Base-by-base conservation (phyloP, 768 basidiomycete species). In the Lentinula edodes region DNA sequence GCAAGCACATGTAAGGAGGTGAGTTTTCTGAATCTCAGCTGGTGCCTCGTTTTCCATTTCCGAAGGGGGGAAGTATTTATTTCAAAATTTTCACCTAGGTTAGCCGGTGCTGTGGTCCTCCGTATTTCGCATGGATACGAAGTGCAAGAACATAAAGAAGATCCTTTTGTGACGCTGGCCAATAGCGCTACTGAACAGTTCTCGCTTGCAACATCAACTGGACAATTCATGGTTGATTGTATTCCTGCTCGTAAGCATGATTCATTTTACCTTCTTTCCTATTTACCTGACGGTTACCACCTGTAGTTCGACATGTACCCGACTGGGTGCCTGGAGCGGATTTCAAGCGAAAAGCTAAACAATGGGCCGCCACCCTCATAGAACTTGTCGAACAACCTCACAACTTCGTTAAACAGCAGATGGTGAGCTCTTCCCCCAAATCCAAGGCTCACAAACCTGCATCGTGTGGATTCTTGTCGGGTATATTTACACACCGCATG, bases 241-340 rank as follows among this genome's bases (percentile, higher is more conserved):
- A 70, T 83, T 34, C 83, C 83, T 41, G 69, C 74, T 42, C 69
- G 82, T 83, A 71, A 67, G 76, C 63, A 32, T 55, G 9, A 46
- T 36, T 55, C 32, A 54, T 10, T 42, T 10, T 43, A 16, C 0
- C 23, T 16, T 16, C 2, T 32, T 6, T 34, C 28, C 23, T 10
- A 10, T 34, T 39, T 58, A 5, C 39, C 34, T 53, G 52, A 36
- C 20, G 15, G 9, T 42, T 35, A 43, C 60, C 35, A 38, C 43
- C 45, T 56, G 8, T 57, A 88, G 87, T 89, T 66, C 76, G 77
- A 52, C 73, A 86, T 64, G 66, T 87, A 48, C 87, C 87, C 38
- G 70, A 74, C 28, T 89, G 87, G 86, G 77, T 86, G 64, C 87
- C 87, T 20, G 86, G 86, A 23, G 84, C 84, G 32, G 74, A 73